Conservation (phyloP, 1,284 basidiomycete genomes). For the Cutaneotrichosporon cavernicola region DNA sequence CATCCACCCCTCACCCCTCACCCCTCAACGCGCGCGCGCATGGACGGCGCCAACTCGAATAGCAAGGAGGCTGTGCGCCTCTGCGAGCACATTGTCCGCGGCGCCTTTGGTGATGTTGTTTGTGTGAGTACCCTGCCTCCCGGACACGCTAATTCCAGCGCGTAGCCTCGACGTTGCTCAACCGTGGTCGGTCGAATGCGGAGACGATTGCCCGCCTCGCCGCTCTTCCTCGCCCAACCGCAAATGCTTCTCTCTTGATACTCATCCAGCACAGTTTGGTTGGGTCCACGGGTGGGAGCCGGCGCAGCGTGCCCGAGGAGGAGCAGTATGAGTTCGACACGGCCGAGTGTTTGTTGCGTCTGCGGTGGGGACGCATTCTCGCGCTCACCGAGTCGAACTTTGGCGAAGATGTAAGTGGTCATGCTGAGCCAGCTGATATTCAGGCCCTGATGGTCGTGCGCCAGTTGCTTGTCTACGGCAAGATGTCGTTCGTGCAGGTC, state of each 20-base stretch:
- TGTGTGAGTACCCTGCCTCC: conserved; percentile 35
- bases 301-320: conserved; percentile 59
- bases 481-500: conserved; percentile 64
- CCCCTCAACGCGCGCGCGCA: conserved; percentile 8
- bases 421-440: conserved; percentile 6
- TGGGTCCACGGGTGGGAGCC: conserved; percentile 67
- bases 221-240: conserved; percentile 64
- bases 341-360: conserved; percentile 71
- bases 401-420: conserved; percentile 63
- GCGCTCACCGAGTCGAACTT: conserved; percentile 68
- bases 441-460: conserved; percentile 74
- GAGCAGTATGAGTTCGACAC: conserved; percentile 68
- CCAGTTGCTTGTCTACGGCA: conserved; percentile 77
- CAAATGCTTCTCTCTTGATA: conserved; percentile 66
- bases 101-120: conserved; percentile 50
- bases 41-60: conserved; percentile 30
- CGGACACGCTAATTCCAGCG: conserved; percentile 56
- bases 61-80: conserved; percentile 54
- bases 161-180: conserved; percentile 77
- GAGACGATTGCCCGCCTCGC: conserved; percentile 61
- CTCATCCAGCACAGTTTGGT: conserved; percentile 90
- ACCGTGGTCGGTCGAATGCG: conserved; percentile 76
- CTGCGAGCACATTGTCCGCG: conserved; percentile 50
- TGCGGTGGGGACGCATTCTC: conserved; percentile 77
- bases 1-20: background rate